phyloP scores from a whole-genome alignment of 2,329 filamentous ascomycete species.

The Aspergillus jensenii region DNA sequence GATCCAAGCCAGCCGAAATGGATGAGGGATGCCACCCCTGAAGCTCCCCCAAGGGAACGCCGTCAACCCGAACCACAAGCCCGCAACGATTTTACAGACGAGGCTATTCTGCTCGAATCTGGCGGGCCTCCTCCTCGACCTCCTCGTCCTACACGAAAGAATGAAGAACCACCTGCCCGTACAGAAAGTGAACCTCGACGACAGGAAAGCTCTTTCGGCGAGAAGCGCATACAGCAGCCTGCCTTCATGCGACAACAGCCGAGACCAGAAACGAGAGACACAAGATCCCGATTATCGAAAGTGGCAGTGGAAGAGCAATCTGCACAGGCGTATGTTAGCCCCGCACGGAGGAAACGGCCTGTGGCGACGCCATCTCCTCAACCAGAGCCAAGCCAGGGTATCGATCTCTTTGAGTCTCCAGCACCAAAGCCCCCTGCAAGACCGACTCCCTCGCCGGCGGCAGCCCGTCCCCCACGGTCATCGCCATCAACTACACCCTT shows the following conservation, averaged over 20 bases:
- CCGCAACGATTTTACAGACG: slow-evolving; percentile 56
- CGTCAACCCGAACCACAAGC: slow-evolving; percentile 20
- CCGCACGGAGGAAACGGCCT: slow-evolving; percentile 70
- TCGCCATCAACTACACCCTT: slow-evolving; percentile 47
- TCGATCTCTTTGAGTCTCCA: slow-evolving; percentile 64
- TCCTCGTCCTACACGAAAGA: slow-evolving; percentile 25
- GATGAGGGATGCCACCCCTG: slow-evolving; percentile 71
- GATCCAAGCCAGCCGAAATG: slow-evolving; percentile 86
- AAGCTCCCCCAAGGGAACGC: slow-evolving; percentile 21
- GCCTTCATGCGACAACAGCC: slow-evolving; percentile 59
- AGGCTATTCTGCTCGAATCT: slow-evolving; percentile 45
- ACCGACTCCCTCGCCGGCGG: slow-evolving; percentile 33
- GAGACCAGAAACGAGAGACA: slow-evolving; percentile 45
- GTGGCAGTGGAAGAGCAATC: slow-evolving; percentile 76
- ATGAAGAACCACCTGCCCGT: slow-evolving; percentile 21
- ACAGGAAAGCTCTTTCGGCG: slow-evolving; percentile 22
- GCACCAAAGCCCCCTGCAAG: slow-evolving; percentile 25
- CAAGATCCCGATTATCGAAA: slow-evolving; percentile 65
- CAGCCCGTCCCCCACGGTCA: slow-evolving; percentile 38
- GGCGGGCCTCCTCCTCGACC: slow-evolving; percentile 24
- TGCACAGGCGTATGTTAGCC: slow-evolving; percentile 82
- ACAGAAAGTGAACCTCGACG: slow-evolving; percentile 20
- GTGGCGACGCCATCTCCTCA: slow-evolving; percentile 41
- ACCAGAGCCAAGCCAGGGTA: slow-evolving; percentile 48
- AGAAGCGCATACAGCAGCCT: slow-evolving; percentile 29